Conservation (phyloP, 2,329 filamentous ascomycete genomes). For the Periglandula ipomoeae region DNA sequence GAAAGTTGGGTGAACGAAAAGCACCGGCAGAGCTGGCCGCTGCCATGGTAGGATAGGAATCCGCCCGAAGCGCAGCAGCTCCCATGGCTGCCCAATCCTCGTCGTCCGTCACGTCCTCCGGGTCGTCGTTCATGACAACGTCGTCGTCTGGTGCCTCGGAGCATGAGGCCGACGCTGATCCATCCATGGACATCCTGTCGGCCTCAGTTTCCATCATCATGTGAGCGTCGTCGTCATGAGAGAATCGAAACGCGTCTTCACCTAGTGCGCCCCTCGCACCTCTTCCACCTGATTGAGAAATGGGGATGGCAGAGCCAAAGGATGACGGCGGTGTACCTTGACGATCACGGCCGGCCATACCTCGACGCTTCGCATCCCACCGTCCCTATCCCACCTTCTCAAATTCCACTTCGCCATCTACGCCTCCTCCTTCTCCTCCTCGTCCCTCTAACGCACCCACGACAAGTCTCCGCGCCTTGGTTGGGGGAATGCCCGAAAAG, state of each 20-base stretch:
- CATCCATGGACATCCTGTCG: slow-evolving; percentile 87
- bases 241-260: slow-evolving; percentile 66
- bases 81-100: slow-evolving; percentile 93
- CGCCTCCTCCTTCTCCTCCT: slow-evolving; percentile 51
- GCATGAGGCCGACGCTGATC: slow-evolving; percentile 61
- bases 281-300: slow-evolving; percentile 36
- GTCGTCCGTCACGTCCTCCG: slow-evolving; percentile 83
- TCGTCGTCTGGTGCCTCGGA: slow-evolving; percentile 65
- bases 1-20: slow-evolving; percentile 32
- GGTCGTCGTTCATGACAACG: slow-evolving; percentile 61
- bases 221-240: slow-evolving; percentile 54
- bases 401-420: slow-evolving; percentile 68
- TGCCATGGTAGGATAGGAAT: slow-evolving; percentile 48
- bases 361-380: slow-evolving; percentile 77
- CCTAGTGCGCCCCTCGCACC: slow-evolving; percentile 49
- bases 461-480: slow-evolving; percentile 82
- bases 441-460: slow-evolving; percentile 86
- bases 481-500: slow-evolving; percentile 79
- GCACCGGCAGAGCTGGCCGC: slow-evolving; percentile 45
- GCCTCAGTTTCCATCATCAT: slow-evolving; percentile 76
- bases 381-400: slow-evolving; percentile 97
- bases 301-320: slow-evolving; percentile 46
- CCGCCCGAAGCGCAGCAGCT: slow-evolving; percentile 69
- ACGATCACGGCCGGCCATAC: slow-evolving; percentile 44
- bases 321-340: slow-evolving; percentile 31